phyloP scores from a whole-genome alignment of 1,284 basidiomycete species.

The Melampsora larici-populina region DNA sequence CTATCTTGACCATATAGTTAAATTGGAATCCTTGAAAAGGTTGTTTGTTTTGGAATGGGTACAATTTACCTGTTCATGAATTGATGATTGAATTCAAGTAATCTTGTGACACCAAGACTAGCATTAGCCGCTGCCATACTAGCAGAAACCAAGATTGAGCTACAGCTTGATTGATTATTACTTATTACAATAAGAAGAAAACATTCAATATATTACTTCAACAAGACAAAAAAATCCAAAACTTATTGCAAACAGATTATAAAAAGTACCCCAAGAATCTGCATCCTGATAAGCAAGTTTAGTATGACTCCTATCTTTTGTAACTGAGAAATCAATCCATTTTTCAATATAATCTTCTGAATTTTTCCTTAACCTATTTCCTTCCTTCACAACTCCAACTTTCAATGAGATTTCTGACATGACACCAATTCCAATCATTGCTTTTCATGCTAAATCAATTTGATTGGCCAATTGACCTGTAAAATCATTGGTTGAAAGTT shows the following conservation, averaged over 20 bases:
- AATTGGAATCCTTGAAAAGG: too few species aligned
- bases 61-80: too few species aligned
- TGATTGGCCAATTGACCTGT: slow-evolving; percentile 52
- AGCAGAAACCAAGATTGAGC: too few species aligned
- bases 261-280: slow-evolving; percentile 52
- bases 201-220: too few species aligned
- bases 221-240: too few species aligned
- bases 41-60: too few species aligned
- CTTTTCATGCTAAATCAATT: slow-evolving; percentile 53
- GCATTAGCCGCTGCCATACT: too few species aligned
- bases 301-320: slow-evolving; percentile 48
- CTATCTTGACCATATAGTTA: too few species aligned
- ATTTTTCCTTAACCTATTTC: slow-evolving; percentile 48
- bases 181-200: too few species aligned
- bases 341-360: slow-evolving; percentile 48
- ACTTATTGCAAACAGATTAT: slow-evolving; percentile 51
- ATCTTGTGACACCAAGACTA: too few species aligned
- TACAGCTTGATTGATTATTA: too few species aligned
- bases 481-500: slow-evolving; percentile 53
- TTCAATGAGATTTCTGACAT: slow-evolving; percentile 50
- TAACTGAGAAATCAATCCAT: slow-evolving; percentile 47
- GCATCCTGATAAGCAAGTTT: slow-evolving; percentile 54
- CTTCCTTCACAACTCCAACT: slow-evolving; percentile 47
- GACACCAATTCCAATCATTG: slow-evolving; percentile 51
- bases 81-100: too few species aligned